Base-by-base conservation (phyloP, 202 grass and related monocot genomes). In the Zizania palustris region DNA sequence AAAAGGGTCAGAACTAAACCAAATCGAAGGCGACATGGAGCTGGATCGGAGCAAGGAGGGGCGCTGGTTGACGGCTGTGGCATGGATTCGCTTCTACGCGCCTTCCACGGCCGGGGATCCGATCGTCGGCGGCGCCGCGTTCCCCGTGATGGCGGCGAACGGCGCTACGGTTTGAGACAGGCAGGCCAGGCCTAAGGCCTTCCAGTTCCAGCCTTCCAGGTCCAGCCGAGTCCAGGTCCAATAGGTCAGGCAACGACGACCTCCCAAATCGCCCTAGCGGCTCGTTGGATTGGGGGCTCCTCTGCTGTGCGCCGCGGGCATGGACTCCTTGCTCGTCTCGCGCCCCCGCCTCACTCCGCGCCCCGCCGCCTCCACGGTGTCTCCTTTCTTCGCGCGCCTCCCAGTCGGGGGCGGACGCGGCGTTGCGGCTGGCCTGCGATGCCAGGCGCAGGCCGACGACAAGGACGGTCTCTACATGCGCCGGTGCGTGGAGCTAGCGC, bases 401-500 rank as follows among this genome's bases (percentile, higher is more conserved):
- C 41, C 35, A 0, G 9, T 22, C 12, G 45, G 19, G 6, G 13
- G 60, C 7, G 18, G 16, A 4, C 59, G 59, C 10, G 45, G 77
- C 37, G 2, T 65, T 18, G 28, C 75, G 1, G 20, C 21, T 36
- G 41, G 6, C 11, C 58, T 90, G 63, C 75, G 79, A 34, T 90
- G 91, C 82, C 70, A 77, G 79, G 63, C 16, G 35, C 68, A 79
- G 56, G 54, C 72, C 58, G 54, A 1, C 0, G 85, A 92, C 45
- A 56, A 46, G 69, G 95, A 98, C 63, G 59, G 14, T n/a, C 93
- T 64, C 85, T 92, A 95, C 89, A 92, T 98, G 22, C 74, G 87
- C 8, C 79, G 85, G 9, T 94, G 89, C 66, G 89, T 98, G 51
- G 89, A 92, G 66, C 80, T 98, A 75, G 89, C 91, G 35, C 86